Evolutionary conservation across 2,329 filamentous ascomycete genomes (phyloP).

Genomic region (Trichoderma koningiopsis): DNA sequence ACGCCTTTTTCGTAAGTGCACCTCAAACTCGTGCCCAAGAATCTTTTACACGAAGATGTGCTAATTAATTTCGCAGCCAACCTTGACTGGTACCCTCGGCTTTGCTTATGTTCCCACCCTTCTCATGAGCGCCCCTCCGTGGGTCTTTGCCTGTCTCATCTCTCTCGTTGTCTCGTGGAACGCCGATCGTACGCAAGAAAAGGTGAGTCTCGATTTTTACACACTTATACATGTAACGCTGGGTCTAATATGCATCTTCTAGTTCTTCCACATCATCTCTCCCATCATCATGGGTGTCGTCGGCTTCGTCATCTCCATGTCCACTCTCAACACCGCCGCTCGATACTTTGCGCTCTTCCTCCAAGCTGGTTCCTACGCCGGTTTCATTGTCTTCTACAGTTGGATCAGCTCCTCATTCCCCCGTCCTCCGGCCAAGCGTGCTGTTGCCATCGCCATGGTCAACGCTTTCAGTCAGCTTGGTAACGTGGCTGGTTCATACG

Average conservation of each 20-base stretch:
- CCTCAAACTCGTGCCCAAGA: neutral
- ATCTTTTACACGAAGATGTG: neutral
- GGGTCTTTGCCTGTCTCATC: constrained; percentile 61
- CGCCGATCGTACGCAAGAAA: constrained; percentile 57
- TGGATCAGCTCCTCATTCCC: constrained; percentile 62
- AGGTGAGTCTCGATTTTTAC: constrained; percentile 38
- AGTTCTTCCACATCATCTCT: constrained; percentile 59
- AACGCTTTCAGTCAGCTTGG: constrained; percentile 61
- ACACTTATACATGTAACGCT: neutral
- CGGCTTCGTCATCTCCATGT: constrained; percentile 63
- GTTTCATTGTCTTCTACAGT: constrained; percentile 60
- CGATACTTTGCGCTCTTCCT: constrained; percentile 64
- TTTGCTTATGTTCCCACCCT: constrained; percentile 56
- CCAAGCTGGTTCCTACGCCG: constrained; percentile 59
- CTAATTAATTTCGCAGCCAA: constrained; percentile 41
- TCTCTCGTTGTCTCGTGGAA: constrained; percentile 59
- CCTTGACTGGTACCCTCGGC: constrained; percentile 55
- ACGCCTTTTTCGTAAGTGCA: constrained; percentile 56
- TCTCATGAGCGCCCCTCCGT: constrained; percentile 60
- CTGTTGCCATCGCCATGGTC: constrained; percentile 62
- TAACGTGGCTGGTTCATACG: constrained; percentile 63
- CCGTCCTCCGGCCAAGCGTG: constrained; percentile 61
- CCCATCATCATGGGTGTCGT: constrained; percentile 56
- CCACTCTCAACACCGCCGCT: constrained; percentile 56
- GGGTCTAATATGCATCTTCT: neutral